Evolutionary conservation across 805 yeast species (phyloP).

Genomic region (Yarrowia sp.): DNA sequence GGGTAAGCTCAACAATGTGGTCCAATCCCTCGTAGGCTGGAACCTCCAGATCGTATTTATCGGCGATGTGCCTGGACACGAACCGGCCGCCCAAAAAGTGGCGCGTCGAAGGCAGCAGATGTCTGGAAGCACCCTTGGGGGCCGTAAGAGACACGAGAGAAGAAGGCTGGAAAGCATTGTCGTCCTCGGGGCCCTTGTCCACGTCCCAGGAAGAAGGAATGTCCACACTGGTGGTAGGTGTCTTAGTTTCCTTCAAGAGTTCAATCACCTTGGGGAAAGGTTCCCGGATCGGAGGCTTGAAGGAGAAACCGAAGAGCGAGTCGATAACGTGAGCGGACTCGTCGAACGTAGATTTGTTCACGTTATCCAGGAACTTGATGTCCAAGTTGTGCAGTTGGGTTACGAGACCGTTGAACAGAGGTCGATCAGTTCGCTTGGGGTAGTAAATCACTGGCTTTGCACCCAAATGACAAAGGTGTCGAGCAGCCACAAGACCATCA

Average conservation of each 20-base stretch:
- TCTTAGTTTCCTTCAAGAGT: constrained; percentile 51
- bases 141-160: constrained; percentile 86
- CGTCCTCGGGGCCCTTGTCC: constrained; percentile 72
- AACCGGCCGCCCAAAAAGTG: constrained; percentile 95
- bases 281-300: constrained; percentile 82
- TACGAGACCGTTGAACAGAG: constrained; percentile 65
- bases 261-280: constrained; percentile 67
- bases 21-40: constrained; percentile 65
- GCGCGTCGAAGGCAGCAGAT: constrained; percentile 53
- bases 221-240: constrained; percentile 82
- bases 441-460: constrained; percentile 78
- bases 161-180: constrained; percentile 61
- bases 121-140: constrained; percentile 84
- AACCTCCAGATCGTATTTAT: constrained; percentile 71
- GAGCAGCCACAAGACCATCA: constrained; percentile 94
- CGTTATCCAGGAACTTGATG: constrained; percentile 59
- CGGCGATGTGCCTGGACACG: constrained; percentile 69
- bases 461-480: constrained; percentile 84
- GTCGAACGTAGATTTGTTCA: constrained; percentile 47
- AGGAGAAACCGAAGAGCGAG: constrained; percentile 91
- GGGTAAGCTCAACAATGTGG: constrained; percentile 55
- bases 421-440: constrained; percentile 67
- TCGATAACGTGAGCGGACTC: constrained; percentile 67
- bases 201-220: constrained; percentile 99
- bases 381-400: constrained; percentile 71